Evolutionary conservation across 2,329 filamentous ascomycete species (phyloP).

Genomic region (Monosporascus sp.): DNA sequence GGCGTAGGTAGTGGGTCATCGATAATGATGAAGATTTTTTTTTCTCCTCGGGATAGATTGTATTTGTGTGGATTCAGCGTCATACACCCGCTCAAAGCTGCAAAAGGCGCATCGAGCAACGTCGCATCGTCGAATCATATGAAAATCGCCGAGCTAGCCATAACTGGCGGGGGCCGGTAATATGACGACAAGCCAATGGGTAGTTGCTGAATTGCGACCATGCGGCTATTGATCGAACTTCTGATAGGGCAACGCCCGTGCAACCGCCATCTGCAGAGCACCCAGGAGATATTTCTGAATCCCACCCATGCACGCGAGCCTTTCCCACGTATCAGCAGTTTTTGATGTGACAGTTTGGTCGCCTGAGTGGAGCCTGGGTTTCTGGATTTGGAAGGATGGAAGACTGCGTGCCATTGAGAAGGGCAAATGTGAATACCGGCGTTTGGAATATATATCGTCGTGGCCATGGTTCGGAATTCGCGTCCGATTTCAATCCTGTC

Average conservation of each 20-base stretch:
- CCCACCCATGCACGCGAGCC: neutral
- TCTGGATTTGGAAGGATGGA: slow-evolving; percentile 10
- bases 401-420: neutral
- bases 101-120: slow-evolving; percentile 9
- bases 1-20: no score
- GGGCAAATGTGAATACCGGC: neutral
- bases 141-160: slow-evolving; percentile 5
- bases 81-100: slow-evolving; percentile 8
- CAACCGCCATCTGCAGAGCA: slow-evolving; percentile 9
- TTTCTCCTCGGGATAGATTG: no score
- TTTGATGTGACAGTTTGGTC: neutral
- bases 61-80: neutral
- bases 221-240: slow-evolving; percentile 24
- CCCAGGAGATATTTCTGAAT: slow-evolving; percentile 9
- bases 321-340: neutral
- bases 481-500: neutral
- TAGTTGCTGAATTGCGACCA: slow-evolving; percentile 16
- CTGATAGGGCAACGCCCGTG: slow-evolving; percentile 17
- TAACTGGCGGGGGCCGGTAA: slow-evolving; percentile 19
- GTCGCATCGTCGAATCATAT: slow-evolving; percentile 12
- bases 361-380: slow-evolving; percentile 5
- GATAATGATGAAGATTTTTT: no score
- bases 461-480: neutral
- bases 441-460: neutral
- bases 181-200: slow-evolving; percentile 23